These are phyloP conservation scores for Pleurotus djamor DNA, from an alignment of 768 basidiomycete species.

Conservation along the genomic window DNA sequence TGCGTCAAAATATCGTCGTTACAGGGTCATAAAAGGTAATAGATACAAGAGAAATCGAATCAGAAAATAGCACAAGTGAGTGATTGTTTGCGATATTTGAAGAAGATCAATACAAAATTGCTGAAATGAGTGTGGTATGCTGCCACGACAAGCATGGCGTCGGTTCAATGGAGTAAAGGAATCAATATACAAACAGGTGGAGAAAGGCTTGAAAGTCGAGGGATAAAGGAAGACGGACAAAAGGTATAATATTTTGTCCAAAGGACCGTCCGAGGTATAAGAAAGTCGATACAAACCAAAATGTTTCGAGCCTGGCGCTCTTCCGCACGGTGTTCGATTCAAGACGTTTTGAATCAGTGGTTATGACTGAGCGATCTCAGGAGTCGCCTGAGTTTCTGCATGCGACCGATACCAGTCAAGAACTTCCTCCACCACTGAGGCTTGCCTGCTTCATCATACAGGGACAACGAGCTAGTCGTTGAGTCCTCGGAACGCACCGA, in stretches of 20 bases:
- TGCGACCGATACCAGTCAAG: neutral
- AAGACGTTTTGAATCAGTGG: neutral
- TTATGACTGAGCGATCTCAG: neutral
- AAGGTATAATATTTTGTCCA: neutral
- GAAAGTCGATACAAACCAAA: no score
- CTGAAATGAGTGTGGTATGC: neutral
- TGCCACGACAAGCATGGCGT: no score
- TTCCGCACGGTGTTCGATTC: neutral
- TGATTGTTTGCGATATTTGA: neutral
- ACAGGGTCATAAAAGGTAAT: neutral
- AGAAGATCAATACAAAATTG: no score
- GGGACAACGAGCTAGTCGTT: neutral
- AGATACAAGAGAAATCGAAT: neutral
- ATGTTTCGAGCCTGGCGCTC: neutral
- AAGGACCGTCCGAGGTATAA: no score
- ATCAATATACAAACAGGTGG: no score
- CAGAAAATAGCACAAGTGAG: neutral
- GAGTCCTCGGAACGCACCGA: neutral
- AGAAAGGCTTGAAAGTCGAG: neutral
- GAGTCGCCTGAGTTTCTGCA: slow-evolving; percentile 4
- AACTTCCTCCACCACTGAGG: slow-evolving; percentile 4
- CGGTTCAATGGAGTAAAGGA: no score
- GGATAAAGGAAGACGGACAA: neutral
- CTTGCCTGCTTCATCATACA: neutral
- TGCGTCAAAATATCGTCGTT: neutral